phyloP scores from a whole-genome alignment of 78 protist genomes.

The Cavenderia fasciculata region DNA sequence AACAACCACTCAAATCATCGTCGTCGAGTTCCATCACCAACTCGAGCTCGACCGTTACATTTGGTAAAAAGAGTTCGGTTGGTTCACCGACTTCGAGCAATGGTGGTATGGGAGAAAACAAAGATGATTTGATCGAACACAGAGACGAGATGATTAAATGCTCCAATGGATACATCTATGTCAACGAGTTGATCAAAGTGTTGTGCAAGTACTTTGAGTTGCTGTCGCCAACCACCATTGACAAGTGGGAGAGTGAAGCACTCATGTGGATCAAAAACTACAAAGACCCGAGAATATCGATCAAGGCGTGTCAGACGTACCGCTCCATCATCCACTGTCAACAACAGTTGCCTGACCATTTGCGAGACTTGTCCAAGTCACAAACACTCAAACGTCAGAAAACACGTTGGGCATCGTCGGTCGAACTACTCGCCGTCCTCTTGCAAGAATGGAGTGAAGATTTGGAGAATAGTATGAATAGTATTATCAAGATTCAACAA shows the following conservation, averaged over 20 bases:
- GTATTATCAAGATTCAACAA: background rate
- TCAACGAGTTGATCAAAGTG: slow-evolving; percentile 35
- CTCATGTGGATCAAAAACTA: slow-evolving; percentile 63
- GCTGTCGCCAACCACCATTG: slow-evolving; percentile 16
- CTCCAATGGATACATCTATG: slow-evolving; percentile 65
- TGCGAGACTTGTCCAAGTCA: background rate
- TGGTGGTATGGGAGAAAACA: background rate
- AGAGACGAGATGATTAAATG: slow-evolving; percentile 72
- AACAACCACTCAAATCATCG: no score
- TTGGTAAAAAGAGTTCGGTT: background rate
- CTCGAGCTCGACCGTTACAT: background rate
- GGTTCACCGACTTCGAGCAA: background rate
- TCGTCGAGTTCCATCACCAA: background rate
- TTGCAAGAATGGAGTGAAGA: slow-evolving; percentile 57
- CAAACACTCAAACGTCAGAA: slow-evolving; percentile 27
- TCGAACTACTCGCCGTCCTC: slow-evolving; percentile 39
- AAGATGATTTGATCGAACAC: slow-evolving; percentile 67
- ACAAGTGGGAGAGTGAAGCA: slow-evolving; percentile 63
- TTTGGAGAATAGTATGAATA: slow-evolving; percentile 7
- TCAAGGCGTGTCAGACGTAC: slow-evolving; percentile 59
- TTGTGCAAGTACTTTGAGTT: slow-evolving; percentile 60
- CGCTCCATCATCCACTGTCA: slow-evolving; percentile 66
- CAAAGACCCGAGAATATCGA: slow-evolving; percentile 58
- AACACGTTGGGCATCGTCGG: slow-evolving; percentile 53
- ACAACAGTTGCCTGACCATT: slow-evolving; percentile 12